These are phyloP conservation scores for Mytilinidion resinicola DNA, from an alignment of 495 filamentous ascomycete genomes.

Conservation along the genomic window DNA sequence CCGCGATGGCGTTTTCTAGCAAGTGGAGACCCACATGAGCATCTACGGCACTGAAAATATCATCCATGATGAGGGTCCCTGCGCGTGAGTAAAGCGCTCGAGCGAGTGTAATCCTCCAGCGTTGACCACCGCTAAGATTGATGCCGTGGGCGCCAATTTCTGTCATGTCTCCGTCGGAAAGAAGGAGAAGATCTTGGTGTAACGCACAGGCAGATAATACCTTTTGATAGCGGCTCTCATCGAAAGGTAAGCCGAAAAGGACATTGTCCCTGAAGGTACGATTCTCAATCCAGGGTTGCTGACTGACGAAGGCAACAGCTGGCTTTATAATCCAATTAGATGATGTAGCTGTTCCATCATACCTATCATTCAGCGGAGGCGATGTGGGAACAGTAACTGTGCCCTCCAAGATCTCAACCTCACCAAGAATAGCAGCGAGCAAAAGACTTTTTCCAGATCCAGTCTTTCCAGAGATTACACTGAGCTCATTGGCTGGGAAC, in stretches of 20 bases:
- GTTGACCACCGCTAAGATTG: slow-evolving; percentile 77
- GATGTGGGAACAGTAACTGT: slow-evolving; percentile 24
- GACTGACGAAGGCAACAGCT: slow-evolving; percentile 13
- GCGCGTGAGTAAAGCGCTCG: slow-evolving; percentile 75
- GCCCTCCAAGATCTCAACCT: slow-evolving; percentile 42
- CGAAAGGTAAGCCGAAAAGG: slow-evolving; percentile 48
- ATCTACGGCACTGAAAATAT: slow-evolving; percentile 70
- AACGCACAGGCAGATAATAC: slow-evolving; percentile 60
- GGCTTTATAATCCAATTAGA: slow-evolving; percentile 15
- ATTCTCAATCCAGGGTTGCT: slow-evolving; percentile 51
- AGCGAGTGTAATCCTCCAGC: slow-evolving; percentile 75
- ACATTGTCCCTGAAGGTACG: slow-evolving; percentile 52
- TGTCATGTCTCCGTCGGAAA: slow-evolving; percentile 61
- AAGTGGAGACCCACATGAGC: slow-evolving; percentile 73
- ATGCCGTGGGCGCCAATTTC: slow-evolving; percentile 72
- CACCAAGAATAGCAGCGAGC: slow-evolving; percentile 58
- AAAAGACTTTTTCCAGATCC: slow-evolving; percentile 64
- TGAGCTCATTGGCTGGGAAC: slow-evolving; percentile 63
- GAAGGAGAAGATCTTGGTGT: slow-evolving; percentile 54
- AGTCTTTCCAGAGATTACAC: slow-evolving; percentile 63
- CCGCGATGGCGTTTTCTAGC: slow-evolving; percentile 66
- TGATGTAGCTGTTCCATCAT: slow-evolving; percentile 8
- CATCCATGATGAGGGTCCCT: slow-evolving; percentile 71
- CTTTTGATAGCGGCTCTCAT: slow-evolving; percentile 44
- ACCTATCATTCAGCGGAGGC: slow-evolving; percentile 1